phyloP scores from a whole-genome alignment of 805 yeast species.

The Danielia reshetovae region DNA sequence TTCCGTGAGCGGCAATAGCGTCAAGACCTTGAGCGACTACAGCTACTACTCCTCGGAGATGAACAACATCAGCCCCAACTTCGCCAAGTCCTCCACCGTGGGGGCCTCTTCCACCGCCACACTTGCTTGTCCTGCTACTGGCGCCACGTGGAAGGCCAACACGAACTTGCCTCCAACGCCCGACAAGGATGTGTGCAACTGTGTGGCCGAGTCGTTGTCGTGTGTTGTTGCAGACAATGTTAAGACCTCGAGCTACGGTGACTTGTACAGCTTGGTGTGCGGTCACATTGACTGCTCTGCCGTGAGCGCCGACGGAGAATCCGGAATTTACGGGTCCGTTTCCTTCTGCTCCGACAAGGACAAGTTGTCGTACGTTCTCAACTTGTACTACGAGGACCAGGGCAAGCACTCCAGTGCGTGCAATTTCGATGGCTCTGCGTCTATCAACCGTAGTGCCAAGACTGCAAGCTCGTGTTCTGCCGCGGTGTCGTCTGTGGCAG shows the following conservation, averaged over 20 bases:
- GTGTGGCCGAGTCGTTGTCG: slow-evolving; percentile 50
- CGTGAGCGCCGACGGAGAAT: slow-evolving; percentile 57
- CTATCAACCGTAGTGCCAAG: slow-evolving; percentile 30
- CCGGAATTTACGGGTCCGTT: slow-evolving; percentile 67
- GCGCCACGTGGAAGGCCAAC: slow-evolving; percentile 59
- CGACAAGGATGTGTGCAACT: slow-evolving; percentile 56
- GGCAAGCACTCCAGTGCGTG: slow-evolving; percentile 13
- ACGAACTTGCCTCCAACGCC: slow-evolving; percentile 80
- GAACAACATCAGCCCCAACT: slow-evolving; percentile 43
- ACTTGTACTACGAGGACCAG: slow-evolving; percentile 48
- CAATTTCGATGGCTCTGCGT: slow-evolving; percentile 47
- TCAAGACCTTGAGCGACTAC: slow-evolving; percentile 62
- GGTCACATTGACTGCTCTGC: slow-evolving; percentile 56
- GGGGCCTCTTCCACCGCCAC: slow-evolving; percentile 28
- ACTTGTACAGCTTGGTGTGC: slow-evolving; percentile 57
- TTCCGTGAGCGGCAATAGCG: slow-evolving; percentile 44
- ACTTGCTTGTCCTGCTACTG: slow-evolving; percentile 58
- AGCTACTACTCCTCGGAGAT: slow-evolving; percentile 20
- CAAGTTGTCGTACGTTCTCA: slow-evolving; percentile 59
- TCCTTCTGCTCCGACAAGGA: slow-evolving; percentile 70
- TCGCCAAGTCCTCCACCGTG: slow-evolving; percentile 19
- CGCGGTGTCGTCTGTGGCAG: slow-evolving; percentile 14
- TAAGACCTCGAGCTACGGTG: slow-evolving; percentile 52
- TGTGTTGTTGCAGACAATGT: slow-evolving; percentile 63
- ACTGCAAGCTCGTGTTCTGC: slow-evolving; percentile 31